Conservation (phyloP, 441 rosid species). For the Eruca vesicaria region DNA sequence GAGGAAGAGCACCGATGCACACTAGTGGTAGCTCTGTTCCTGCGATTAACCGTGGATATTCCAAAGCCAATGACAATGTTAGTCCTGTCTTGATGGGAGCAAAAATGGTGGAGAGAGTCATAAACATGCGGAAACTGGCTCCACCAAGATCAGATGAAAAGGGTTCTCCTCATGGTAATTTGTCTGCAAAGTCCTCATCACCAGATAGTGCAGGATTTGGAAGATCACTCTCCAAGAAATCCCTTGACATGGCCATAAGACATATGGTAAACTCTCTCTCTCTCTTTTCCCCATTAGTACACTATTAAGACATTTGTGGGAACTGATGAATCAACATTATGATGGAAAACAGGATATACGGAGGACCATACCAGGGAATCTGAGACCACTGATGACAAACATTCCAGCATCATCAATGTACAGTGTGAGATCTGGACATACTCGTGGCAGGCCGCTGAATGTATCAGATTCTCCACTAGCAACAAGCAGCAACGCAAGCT, state of each 20-base stretch:
- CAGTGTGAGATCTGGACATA: conserved; percentile 88
- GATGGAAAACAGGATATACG: conserved; percentile 75
- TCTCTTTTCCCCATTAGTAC: neutral
- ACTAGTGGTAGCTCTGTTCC: conserved; percentile 93
- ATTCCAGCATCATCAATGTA: conserved; percentile 98
- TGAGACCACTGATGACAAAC: conserved; percentile 89
- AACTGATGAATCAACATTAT: conserved; percentile 3
- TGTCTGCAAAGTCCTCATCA: conserved; percentile 80
- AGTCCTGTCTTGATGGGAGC: conserved; percentile 85
- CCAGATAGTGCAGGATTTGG: conserved; percentile 95
- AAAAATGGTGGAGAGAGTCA: conserved; percentile 95
- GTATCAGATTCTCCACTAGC: conserved; percentile 88
- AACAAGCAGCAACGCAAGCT: conserved; percentile 97
- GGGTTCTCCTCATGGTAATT: conserved; percentile 67
- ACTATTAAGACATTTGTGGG: neutral
- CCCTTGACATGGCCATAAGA: conserved; percentile 97
- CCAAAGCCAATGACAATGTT: conserved; percentile 66
- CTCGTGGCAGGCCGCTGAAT: conserved; percentile 65
- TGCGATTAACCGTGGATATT: conserved; percentile 59
- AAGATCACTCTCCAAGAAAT: conserved; percentile 92
- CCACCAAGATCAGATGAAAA: conserved; percentile 84
- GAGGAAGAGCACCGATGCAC: conserved; percentile 71
- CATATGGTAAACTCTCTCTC: conserved; percentile 57
- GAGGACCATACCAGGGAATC: conserved; percentile 79
- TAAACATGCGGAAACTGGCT: conserved; percentile 86